These are phyloP conservation scores for Kentomonas sorsogonicus DNA, from an alignment of 208 protist genomes.

Conservation along the genomic window DNA sequence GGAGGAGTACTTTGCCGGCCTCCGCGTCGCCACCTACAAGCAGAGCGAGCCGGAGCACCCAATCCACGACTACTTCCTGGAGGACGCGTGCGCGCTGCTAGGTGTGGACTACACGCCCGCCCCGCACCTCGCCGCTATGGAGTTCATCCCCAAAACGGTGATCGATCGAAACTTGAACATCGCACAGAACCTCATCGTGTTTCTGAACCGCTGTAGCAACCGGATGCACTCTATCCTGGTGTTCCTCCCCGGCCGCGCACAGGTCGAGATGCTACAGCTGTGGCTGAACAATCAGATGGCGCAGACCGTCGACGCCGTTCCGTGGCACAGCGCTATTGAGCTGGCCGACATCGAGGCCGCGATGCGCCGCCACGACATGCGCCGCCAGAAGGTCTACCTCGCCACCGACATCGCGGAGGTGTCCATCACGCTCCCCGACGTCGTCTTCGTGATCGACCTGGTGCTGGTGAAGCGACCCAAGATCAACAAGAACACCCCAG, in stretches of 20 bases:
- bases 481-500: slow-evolving; percentile 45
- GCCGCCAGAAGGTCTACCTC: slow-evolving; percentile 90
- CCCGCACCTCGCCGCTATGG: slow-evolving; percentile 21
- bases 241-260: slow-evolving; percentile 89
- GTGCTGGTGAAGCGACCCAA: slow-evolving; percentile 81
- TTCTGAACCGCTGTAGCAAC: slow-evolving; percentile 43
- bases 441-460: slow-evolving; percentile 94
- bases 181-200: slow-evolving; percentile 53
- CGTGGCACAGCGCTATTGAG: slow-evolving; percentile 82
- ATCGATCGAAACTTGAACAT: slow-evolving; percentile 62
- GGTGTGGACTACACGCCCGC: slow-evolving; percentile 45
- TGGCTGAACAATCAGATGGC: slow-evolving; percentile 52
- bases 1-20: slow-evolving; percentile 75
- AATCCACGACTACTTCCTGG: slow-evolving; percentile 83
- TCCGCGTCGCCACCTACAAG: slow-evolving; percentile 74
- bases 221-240: slow-evolving; percentile 86
- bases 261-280: slow-evolving; percentile 50
- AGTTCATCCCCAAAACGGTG: slow-evolving; percentile 41
- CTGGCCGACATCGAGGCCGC: slow-evolving; percentile 85
- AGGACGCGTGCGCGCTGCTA: slow-evolving; percentile 68
- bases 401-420: slow-evolving; percentile 96
- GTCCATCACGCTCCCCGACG: slow-evolving; percentile 95
- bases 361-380: slow-evolving; percentile 70
- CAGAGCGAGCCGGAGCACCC: slow-evolving; percentile 66
- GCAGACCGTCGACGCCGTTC: slow-evolving; percentile 60